These are phyloP conservation scores for Fusarium longipes DNA, from an alignment of 2,329 filamentous ascomycete genomes.

Conservation along the genomic window DNA sequence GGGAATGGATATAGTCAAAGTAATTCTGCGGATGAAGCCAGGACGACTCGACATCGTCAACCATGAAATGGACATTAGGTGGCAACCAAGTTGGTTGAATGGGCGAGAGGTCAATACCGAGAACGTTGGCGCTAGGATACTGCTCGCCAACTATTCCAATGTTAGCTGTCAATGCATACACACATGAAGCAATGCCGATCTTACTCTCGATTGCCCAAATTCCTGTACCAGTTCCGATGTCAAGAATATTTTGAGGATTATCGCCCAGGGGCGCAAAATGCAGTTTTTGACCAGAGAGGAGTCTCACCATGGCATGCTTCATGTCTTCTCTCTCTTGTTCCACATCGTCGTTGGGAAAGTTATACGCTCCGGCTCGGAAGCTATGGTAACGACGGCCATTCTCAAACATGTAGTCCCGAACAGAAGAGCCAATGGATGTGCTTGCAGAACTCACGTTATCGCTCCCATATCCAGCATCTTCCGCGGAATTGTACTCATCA, in stretches of 20 bases:
- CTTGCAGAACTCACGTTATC: constrained; percentile 52
- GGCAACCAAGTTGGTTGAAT: constrained; percentile 65
- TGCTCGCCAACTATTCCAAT: constrained; percentile 57
- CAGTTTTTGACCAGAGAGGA: constrained; percentile 61
- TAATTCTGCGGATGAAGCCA: constrained; percentile 66
- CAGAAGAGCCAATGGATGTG: constrained; percentile 54
- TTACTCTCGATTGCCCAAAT: constrained; percentile 69
- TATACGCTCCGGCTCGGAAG: constrained; percentile 65
- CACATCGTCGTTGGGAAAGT: constrained; percentile 69
- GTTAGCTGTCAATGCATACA: constrained; percentile 16
- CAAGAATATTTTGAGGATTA: constrained; percentile 62
- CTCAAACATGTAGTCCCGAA: constrained; percentile 64
- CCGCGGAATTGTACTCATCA: constrained; percentile 39
- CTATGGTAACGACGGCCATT: constrained; percentile 70
- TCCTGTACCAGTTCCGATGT: constrained; percentile 69
- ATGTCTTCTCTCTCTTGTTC: constrained; percentile 70
- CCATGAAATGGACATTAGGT: constrained; percentile 65
- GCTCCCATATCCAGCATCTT: constrained; percentile 52
- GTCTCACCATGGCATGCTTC: constrained; percentile 64
- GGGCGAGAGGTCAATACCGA: constrained; percentile 60
- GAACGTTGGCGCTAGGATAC: constrained; percentile 56
- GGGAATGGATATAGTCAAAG: constrained; percentile 71
- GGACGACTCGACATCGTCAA: constrained; percentile 67
- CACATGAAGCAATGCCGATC: constrained; percentile 12
- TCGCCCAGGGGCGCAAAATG: constrained; percentile 63